Evolutionary conservation across 805 yeast species (phyloP), one percentile per base, ranked within the genome.

Genomic region (Teunomyces stri): DNA sequence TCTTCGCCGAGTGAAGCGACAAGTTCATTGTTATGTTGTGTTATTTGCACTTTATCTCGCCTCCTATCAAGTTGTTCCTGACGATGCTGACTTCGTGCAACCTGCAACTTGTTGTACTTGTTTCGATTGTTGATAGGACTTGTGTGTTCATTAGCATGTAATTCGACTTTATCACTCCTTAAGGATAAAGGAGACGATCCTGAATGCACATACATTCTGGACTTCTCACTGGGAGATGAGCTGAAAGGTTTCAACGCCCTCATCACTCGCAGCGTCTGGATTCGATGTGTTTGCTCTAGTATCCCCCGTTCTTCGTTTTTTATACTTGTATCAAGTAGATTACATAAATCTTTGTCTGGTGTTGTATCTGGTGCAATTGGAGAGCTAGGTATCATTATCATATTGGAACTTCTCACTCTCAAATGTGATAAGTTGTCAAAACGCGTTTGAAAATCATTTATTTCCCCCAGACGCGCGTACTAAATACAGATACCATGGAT

Each of bases 11-110:
- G 51, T n/a, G 47, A 37, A n/a, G 33, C 31, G 15, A 50, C 38
- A 31, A 43, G 30, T 20, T 54, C 51, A 10, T 45, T 36, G 6
- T 49, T 48, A 36, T 51, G 51, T 31, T 51, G 28, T n/a, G 22
- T 6, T 12, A n/a, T 12, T 22, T 37, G 40, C 11, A 27, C 22
- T 4, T 37, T 37, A 13, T 37, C 29, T 6, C 31, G 31, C 20
- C 27, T 55, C 13, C 43, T 16, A 5, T 36, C 35, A 21, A 60
- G 30, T 44, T 48, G 51, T 21, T 63, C 64, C 15, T 56, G 50
- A n/a, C 59, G 51, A 39, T 59, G 55, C n/a, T 60, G 56, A 38
- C 58, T 57, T 39, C 73, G 53, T 3, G 55, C 58, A 28, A 60
- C 58, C 30, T 51, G 54, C 37, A 64, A 42, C 46, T 55, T 60